A percentile compares a stretch with the other conserved stretches of the same genome.
Evolutionary conservation across 2,329 filamentous ascomycete species (phyloP).

Genomic region (Golovinomyces cichoracearum): DNA sequence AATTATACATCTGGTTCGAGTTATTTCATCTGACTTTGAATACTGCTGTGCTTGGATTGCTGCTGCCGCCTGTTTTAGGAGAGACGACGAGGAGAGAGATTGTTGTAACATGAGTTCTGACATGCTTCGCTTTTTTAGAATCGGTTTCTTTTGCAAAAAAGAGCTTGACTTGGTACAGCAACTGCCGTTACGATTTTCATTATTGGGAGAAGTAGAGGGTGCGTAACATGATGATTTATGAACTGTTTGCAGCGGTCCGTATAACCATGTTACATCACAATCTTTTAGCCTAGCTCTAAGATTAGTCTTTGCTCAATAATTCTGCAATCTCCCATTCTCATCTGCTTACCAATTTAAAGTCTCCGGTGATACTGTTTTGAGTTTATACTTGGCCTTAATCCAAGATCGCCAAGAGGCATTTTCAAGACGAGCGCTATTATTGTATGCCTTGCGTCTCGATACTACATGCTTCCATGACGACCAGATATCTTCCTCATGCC

Average conservation of each 20-base stretch:
- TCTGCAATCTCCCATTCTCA: not conserved
- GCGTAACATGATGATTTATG: constrained; percentile 26
- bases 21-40: constrained; percentile 19
- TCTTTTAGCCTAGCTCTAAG: constrained; percentile 60
- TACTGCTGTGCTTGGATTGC: constrained; percentile 18
- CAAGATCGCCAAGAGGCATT: constrained; percentile 94
- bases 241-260: constrained; percentile 66
- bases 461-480: constrained; percentile 89
- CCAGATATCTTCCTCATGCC: constrained; percentile 93
- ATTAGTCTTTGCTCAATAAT: constrained; percentile 21
- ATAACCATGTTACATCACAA: constrained; percentile 91
- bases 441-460: constrained; percentile 42
- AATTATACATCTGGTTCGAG: constrained; percentile 24
- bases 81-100: constrained; percentile 64
- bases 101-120: constrained; percentile 84
- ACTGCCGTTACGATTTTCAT: constrained; percentile 20
- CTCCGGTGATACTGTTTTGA: constrained; percentile 71
- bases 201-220: constrained; percentile 19
- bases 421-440: constrained; percentile 39
- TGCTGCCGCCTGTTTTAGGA: constrained; percentile 41
- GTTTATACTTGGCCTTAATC: constrained; percentile 69
- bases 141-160: constrained; percentile 39
- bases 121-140: constrained; percentile 88
- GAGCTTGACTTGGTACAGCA: constrained; percentile 31
- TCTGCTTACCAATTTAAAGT: constrained; percentile 45